Percentiles rank a stretch among this genome's conserved stretches.
These are phyloP conservation scores for Paecilomyces sp. DNA, from an alignment of 2,329 filamentous ascomycete genomes.

Conservation along the genomic window DNA sequence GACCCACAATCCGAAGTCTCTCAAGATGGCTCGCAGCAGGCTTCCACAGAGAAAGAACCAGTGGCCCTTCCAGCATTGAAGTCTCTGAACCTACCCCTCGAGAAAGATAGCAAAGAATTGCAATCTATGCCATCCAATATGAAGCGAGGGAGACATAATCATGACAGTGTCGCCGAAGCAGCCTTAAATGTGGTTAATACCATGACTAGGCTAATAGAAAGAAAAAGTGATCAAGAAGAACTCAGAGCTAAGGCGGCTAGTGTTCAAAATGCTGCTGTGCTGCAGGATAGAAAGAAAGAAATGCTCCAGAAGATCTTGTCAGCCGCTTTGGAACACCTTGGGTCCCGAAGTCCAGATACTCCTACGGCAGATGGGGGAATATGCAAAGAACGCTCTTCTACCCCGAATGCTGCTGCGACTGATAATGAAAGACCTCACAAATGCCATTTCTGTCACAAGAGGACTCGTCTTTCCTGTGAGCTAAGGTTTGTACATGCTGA, in stretches of 20 bases:
- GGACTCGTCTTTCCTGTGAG: conserved; percentile 25
- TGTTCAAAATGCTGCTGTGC: conserved; percentile 8
- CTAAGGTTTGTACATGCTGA: conserved; percentile 24
- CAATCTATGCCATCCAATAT: conserved; percentile 1
- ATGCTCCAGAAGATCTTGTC: conserved; percentile 25
- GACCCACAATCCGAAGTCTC: not conserved
- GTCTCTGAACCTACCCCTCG: conserved; percentile 5
- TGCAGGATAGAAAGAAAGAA: conserved; percentile 22
- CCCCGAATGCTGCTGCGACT: conserved; percentile 1
- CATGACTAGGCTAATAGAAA: conserved; percentile 25
- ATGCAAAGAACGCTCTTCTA: not conserved
- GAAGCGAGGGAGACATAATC: conserved; percentile 9
- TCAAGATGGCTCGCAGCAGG: not conserved
- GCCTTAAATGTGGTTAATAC: conserved; percentile 25
- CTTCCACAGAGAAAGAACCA: not conserved
- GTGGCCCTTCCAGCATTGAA: conserved; percentile 9
- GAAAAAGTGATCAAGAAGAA: conserved; percentile 10
- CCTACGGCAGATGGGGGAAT: not conserved
- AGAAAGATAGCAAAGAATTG: not conserved
- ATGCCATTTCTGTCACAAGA: conserved; percentile 23
- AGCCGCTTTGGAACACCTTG: conserved; percentile 19
- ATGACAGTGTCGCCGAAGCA: conserved; percentile 18
- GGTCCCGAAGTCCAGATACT: not conserved
- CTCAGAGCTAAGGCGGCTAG: conserved; percentile 14
- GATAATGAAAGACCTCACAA: conserved; percentile 20